phyloP scores from a whole-genome alignment of 352 stramenopile species.

The Phytophthora melonis region DNA sequence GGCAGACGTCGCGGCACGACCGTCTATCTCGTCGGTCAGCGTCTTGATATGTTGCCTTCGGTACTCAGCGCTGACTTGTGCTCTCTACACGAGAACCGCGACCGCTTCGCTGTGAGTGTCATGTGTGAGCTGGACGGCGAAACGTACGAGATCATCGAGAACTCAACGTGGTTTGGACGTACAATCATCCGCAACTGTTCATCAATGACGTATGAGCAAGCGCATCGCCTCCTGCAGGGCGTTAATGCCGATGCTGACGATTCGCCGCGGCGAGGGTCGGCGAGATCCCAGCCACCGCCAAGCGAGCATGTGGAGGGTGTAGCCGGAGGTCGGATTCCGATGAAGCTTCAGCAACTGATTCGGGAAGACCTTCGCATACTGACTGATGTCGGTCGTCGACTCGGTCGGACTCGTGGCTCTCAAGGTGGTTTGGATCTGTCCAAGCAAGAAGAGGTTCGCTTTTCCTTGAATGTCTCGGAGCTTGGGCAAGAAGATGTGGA shows the following conservation, averaged over 20 bases:
- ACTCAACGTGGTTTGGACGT: constrained; percentile 87
- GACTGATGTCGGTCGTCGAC: constrained; percentile 69
- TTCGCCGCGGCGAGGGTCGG: constrained; percentile 17
- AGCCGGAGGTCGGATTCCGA: constrained; percentile 70
- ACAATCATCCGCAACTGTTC: constrained; percentile 97
- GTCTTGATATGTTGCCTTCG: constrained; percentile 93
- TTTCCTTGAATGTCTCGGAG: constrained; percentile 82
- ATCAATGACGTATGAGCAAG: constrained; percentile 90
- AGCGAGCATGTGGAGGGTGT: constrained; percentile 50
- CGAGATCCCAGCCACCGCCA: constrained; percentile 1
- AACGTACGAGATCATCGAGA: constrained; percentile 66
- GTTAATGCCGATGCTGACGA: constrained; percentile 68
- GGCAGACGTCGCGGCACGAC: constrained; percentile 91
- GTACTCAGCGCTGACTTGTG: constrained; percentile 92
- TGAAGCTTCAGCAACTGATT: constrained; percentile 61
- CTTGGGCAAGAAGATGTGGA: constrained; percentile 78
- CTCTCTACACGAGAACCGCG: constrained; percentile 91
- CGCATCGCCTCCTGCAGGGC: constrained; percentile 76
- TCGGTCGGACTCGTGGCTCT: constrained; percentile 66
- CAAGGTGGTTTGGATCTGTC: constrained; percentile 84
- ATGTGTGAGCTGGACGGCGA: constrained; percentile 91
- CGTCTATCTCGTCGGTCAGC: constrained; percentile 97
- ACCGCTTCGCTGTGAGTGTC: constrained; percentile 92
- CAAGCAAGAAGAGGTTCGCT: constrained; percentile 86
- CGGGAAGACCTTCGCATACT: constrained; percentile 67